These are phyloP conservation scores for Coix lacrymajobi DNA, from an alignment of 176 grass and related monocot genomes.

Conservation along the genomic window DNA sequence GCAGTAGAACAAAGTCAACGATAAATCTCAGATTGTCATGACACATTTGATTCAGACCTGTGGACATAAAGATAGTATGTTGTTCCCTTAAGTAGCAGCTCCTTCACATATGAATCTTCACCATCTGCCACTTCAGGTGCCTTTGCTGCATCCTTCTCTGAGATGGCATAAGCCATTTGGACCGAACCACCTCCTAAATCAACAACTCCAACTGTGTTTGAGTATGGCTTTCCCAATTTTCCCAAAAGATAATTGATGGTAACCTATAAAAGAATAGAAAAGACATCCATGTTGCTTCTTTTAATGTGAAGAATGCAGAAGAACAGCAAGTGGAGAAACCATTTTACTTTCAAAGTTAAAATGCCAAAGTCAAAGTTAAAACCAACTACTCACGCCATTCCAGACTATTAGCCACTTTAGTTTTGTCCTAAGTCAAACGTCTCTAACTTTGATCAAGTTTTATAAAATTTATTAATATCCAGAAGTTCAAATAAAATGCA, in stretches of 20 bases:
- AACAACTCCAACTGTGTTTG: conserved; percentile 92
- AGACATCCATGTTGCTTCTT: conserved; percentile 9
- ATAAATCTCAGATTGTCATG: background rate
- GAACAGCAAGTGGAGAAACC: background rate
- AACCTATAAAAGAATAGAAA: conserved; percentile 51
- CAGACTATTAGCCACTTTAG: background rate
- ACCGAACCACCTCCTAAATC: conserved; percentile 97
- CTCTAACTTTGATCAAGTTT: background rate
- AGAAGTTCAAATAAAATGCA: background rate
- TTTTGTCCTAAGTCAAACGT: background rate
- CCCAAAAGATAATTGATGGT: conserved; percentile 87
- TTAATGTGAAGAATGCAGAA: conserved; percentile 8
- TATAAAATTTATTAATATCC: background rate
- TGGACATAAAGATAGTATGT: conserved; percentile 96
- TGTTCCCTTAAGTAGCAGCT: conserved; percentile 80
- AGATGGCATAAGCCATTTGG: conserved; percentile 99
- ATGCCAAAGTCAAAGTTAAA: background rate
- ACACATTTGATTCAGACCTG: conserved; percentile 56
- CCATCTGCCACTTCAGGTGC: conserved; percentile 70
- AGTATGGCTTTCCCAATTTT: conserved; percentile 77
- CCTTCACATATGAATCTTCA: conserved; percentile 85
- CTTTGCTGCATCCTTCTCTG: conserved; percentile 82
- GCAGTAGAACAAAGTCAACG: background rate
- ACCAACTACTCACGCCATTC: background rate
- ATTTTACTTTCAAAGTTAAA: conserved; percentile 26